Percentiles rank a stretch among this genome's conserved stretches.
These are phyloP conservation scores for Metarhizium sp. DNA, from an alignment of 2,329 filamentous ascomycete genomes.

Conservation along the genomic window DNA sequence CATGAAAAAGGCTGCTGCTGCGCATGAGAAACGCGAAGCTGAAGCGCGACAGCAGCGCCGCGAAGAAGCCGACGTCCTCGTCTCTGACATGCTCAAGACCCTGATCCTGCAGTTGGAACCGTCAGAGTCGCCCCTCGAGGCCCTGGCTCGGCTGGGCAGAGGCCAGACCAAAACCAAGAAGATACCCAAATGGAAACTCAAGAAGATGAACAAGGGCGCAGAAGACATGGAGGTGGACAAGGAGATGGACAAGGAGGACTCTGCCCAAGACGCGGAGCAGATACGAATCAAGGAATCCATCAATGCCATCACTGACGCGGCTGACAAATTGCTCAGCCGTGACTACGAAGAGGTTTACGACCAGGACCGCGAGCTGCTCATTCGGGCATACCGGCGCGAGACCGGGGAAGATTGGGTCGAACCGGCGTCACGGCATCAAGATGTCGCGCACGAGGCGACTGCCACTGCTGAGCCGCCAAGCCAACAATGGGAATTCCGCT, in stretches of 20 bases:
- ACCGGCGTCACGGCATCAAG: conserved; percentile 21
- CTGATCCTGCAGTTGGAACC: conserved; percentile 67
- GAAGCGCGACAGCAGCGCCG: conserved; percentile 63
- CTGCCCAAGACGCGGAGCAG: conserved; percentile 57
- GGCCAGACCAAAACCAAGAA: conserved; percentile 50
- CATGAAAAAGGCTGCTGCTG: conserved; percentile 78
- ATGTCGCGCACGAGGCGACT: neutral
- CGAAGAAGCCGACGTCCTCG: conserved; percentile 65
- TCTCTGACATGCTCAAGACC: conserved; percentile 61
- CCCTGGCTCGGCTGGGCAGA: conserved; percentile 71
- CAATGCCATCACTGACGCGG: conserved; percentile 76
- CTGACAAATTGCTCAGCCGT: conserved; percentile 74
- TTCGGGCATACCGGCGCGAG: conserved; percentile 74
- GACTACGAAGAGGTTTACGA: conserved; percentile 91
- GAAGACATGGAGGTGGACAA: conserved; percentile 62
- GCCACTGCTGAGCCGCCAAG: conserved; percentile 2
- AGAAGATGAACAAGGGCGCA: conserved; percentile 50
- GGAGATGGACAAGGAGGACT: conserved; percentile 40
- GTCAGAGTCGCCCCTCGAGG: conserved; percentile 81
- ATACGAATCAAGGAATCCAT: conserved; percentile 62
- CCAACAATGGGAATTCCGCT: conserved; percentile 74
- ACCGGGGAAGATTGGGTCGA: conserved; percentile 77
- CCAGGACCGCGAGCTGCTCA: conserved; percentile 70
- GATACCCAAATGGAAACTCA: conserved; percentile 59
- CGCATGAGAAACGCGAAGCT: conserved; percentile 74